A percentile compares a stretch with the other conserved stretches of the same genome.
Evolutionary conservation across 495 filamentous ascomycete species (phyloP).

Genomic region (Physcia stellaris): DNA sequence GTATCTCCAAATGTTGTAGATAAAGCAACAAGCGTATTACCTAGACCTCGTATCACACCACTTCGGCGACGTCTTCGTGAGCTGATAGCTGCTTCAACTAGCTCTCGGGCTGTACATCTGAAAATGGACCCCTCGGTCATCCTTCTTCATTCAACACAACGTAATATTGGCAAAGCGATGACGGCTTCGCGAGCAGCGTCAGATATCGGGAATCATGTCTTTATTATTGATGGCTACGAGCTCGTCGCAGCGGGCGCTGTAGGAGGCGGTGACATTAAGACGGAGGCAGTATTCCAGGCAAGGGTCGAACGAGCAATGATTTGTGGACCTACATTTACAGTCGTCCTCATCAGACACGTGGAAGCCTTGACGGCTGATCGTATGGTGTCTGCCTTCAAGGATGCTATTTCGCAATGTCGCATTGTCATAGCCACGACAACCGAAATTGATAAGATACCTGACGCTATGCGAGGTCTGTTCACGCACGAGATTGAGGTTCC

Average conservation of each 20-base stretch:
- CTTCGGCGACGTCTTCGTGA: constrained; percentile 69
- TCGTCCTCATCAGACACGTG: constrained; percentile 73
- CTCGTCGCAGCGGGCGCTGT: constrained; percentile 79
- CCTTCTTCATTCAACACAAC: constrained; percentile 75
- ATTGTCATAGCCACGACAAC: constrained; percentile 88
- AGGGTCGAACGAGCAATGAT: constrained; percentile 77
- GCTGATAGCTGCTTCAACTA: constrained; percentile 76
- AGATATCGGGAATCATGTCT: constrained; percentile 82
- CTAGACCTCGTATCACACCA: constrained; percentile 42
- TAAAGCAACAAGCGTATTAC: constrained; percentile 15
- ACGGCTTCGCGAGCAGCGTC: constrained; percentile 62
- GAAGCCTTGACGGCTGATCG: constrained; percentile 84
- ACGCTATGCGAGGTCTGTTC: constrained; percentile 79
- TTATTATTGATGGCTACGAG: constrained; percentile 83
- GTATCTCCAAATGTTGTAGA: constrained; percentile 5
- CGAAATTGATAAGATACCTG: constrained; percentile 84
- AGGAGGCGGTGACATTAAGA: constrained; percentile 81
- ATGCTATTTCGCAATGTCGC: constrained; percentile 56
- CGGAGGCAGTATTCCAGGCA: constrained; percentile 75
- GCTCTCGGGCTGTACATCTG: constrained; percentile 71
- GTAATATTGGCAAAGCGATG: constrained; percentile 79
- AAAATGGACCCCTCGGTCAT: constrained; percentile 80
- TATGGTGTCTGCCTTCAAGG: constrained; percentile 69
- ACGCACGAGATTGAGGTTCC: constrained; percentile 91
- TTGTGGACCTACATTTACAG: constrained; percentile 71